Base-by-base conservation (phyloP, 331 rosid genomes). In the Prunus yedoensis region DNA sequence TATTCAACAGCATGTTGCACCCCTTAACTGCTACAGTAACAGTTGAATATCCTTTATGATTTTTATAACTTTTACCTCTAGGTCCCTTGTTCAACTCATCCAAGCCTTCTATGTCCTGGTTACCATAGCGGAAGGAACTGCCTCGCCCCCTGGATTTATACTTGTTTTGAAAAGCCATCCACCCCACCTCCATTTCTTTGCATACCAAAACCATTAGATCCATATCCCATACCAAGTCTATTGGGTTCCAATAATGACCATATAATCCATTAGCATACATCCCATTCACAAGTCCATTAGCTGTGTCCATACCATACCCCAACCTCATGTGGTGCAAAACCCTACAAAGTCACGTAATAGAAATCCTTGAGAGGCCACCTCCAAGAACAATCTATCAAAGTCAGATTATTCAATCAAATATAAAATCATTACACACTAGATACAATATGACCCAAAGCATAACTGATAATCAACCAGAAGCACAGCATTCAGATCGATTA, bases 61-160 rank as follows among this genome's bases (percentile, higher is more conserved):
- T 89, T 77, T 89, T 89, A 27, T 75, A 69, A 10, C 89, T 83
- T 87, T 91, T 93, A 63, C 91, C 95, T 82, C 98, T 85, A 11
- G 98, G 97, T 16, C 98, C 98, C 76, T 88, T 80, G 73, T 88
- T 91, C 83, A 93, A 78, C 75, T 93, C 98, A 83, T 93, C 90
- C 83, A 91, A 83, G 62, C 96, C 97, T 80, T 91, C 97, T 25
- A 82, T 66, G 61, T 91, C 90, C 82, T 91, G 96, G 35, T 91
- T 91, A 60, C 92, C 96, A 79, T 87, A 87, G 13, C 88, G 89
- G 49, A 82, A 85, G 73, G 83, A 88, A 47, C 86, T 80, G 23
- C 89, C 90, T 28, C 88, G 80, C 64, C 93, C 93, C 73, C 97
- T 81, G 1, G 89, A 30, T 61, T 74, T 93, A 58, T 75, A 88